Evolutionary conservation across 2,329 filamentous ascomycete genomes (phyloP).

Genomic region (Ceratocystis destructans): DNA sequence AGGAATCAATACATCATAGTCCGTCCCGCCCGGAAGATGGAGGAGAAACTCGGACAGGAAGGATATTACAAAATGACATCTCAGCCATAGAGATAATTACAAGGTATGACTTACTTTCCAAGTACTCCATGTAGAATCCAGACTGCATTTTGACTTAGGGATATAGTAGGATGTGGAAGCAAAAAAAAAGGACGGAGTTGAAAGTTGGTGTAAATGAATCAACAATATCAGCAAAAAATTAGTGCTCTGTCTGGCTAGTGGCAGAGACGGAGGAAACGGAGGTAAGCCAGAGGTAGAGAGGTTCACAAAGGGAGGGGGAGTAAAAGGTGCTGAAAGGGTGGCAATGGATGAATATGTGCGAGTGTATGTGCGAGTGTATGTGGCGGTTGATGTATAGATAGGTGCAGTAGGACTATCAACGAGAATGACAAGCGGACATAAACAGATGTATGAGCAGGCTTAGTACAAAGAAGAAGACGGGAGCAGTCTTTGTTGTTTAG

Average conservation of each 20-base stretch:
- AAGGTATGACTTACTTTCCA: constrained; percentile 48
- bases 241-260: not conserved
- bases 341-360: not conserved
- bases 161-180: not conserved
- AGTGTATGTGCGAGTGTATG: not conserved
- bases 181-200: not conserved
- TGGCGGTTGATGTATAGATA: not conserved
- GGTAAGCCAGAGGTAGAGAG: not conserved
- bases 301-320: not conserved
- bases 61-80: not conserved
- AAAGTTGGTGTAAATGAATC: not conserved
- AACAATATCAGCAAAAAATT: not conserved
- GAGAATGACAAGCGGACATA: not conserved
- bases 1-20: not conserved
- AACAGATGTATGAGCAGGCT: not conserved
- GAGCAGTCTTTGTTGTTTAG: too few relatives aligned
- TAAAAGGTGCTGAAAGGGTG: not conserved
- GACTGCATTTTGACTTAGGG: constrained; percentile 7
- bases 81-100: not conserved
- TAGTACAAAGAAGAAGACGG: not conserved
- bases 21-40: not conserved
- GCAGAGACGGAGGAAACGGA: not conserved
- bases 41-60: not conserved
- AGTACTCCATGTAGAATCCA: constrained; percentile 58
- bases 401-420: not conserved